Base-by-base conservation (phyloP, 2,329 filamentous ascomycete species). In the Pestalotiopsis sp. region DNA sequence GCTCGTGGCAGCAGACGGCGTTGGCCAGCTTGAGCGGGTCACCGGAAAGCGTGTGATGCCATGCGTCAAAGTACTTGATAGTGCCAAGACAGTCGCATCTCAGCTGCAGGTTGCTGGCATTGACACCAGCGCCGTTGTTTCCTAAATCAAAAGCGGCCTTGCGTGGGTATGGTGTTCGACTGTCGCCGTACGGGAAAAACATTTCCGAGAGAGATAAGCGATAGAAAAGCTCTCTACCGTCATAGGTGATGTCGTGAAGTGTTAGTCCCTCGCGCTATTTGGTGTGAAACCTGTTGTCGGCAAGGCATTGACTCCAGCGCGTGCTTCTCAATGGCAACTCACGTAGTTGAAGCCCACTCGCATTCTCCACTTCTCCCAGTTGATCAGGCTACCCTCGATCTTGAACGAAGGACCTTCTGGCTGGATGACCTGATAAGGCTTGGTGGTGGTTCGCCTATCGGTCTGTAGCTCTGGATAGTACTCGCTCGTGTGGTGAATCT, bases 371-470 rank as follows among this genome's bases (percentile, higher is more conserved):
- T 76, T 76, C 65, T 77, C 75, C 76, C 76, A 78, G 66, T 74
- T 71, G n/a, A 77, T 70, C 9, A 77, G 57, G 60, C 77, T 75
- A 20, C 75, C 73, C 1, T 67, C 67, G 9, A 78, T 73, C 57
- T 73, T 74, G 70, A 78, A 78, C 6, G 75, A 77, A 2, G 76
- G 73, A 5, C 76, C 76, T 30, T 77, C 75, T 9, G 86, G 86
- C 74, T 94, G 92, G 1, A 88, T 84, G 60, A 95, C 89, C 71
- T 93, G 88, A 74, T 94, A 86, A 5, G 91, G 91, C 78, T 92
- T 93, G 35, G 89, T 74, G 66, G 87, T 86, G 56, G 82, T 79
- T 13, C 88, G 72, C 0, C 83, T 81, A 10, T 22, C 17, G 1
- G 75, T 71, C 11, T 89, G 78, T 1, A 90, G 78, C 74, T 86